Evolutionary conservation across 129 eudicot species (phyloP).

Genomic region (Mikania micrantha): DNA sequence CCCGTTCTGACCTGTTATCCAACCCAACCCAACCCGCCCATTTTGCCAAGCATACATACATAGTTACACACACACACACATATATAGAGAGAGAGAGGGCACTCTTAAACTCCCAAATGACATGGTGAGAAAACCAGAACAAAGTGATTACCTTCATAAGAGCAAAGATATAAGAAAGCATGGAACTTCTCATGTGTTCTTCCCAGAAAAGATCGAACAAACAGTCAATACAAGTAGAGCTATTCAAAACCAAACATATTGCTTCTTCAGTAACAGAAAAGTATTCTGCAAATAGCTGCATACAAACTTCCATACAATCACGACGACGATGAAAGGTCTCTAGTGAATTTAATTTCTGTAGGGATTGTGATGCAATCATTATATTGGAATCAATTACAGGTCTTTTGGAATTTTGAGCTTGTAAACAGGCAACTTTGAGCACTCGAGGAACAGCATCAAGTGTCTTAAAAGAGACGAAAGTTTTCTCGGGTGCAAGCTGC

Average conservation of each 20-base stretch:
- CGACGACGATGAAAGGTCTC: conserved; percentile 30
- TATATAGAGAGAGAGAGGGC: background rate
- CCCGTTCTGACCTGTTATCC: too few species aligned
- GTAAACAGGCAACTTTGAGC: conserved; percentile 89
- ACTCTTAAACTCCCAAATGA: background rate
- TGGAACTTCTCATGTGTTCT: conserved; percentile 57
- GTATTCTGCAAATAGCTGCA: conserved; percentile 68
- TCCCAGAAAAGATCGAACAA: conserved; percentile 93
- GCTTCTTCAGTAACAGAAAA: conserved; percentile 69
- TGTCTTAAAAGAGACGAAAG: conserved; percentile 64
- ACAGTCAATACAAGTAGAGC: conserved; percentile 65
- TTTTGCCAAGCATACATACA: too few species aligned
- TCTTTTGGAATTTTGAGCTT: conserved; percentile 68
- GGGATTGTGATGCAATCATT: conserved; percentile 20
- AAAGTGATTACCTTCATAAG: conserved; percentile 75
- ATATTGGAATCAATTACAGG: conserved; percentile 23
- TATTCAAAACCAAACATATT: conserved; percentile 54
- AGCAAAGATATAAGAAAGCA: conserved; percentile 75
- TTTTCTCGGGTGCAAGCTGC: conserved; percentile 76
- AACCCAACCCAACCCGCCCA: too few species aligned
- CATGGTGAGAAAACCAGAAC: background rate
- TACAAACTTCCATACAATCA: conserved; percentile 52
- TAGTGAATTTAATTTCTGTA: conserved; percentile 23
- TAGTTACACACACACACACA: background rate
- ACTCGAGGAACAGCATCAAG: conserved; percentile 82